phyloP scores from a whole-genome alignment of 2,329 filamentous ascomycete species.

The Calycina marina region DNA sequence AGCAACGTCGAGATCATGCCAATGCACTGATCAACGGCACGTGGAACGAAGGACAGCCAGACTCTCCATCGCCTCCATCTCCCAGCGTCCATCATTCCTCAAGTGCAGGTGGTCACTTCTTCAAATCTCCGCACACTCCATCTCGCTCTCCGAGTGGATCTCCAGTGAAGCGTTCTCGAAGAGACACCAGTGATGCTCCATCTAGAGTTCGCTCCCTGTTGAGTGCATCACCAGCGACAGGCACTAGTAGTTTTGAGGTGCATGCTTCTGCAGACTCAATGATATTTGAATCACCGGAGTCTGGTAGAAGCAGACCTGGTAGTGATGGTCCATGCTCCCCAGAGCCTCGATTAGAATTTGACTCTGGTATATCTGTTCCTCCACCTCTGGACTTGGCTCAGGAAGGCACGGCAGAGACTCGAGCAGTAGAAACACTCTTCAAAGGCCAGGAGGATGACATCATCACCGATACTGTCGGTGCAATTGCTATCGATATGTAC shows the following conservation, averaged over 20 bases:
- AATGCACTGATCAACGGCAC: conserved; percentile 40
- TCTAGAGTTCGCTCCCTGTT: conserved; percentile 18
- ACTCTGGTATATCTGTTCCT: conserved; percentile 3
- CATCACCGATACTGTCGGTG: conserved; percentile 88
- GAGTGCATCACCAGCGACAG: conserved; percentile 9
- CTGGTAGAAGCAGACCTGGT: conserved; percentile 6
- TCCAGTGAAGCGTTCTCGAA: conserved; percentile 18
- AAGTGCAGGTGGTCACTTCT: conserved; percentile 3
- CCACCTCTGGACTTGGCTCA: conserved; percentile 9
- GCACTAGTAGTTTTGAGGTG: conserved; percentile 7
- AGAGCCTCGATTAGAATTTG: conserved; percentile 1
- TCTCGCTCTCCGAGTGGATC: conserved; percentile 9
- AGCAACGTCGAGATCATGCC: conserved; percentile 31
- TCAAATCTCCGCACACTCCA: conserved; percentile 6
- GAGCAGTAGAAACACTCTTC: conserved; percentile 2
- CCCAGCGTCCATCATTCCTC: conserved; percentile 7
- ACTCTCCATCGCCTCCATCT: conserved; percentile 32
- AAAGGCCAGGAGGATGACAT: conserved; percentile 32
- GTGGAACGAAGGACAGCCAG: conserved; percentile 49
- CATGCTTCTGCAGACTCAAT: conserved; percentile 11
- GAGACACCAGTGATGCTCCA: conserved; percentile 13
- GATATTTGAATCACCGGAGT: conserved; percentile 1
- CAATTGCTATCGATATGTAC: conserved; percentile 75
- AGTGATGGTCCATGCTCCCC: conserved; percentile 19
- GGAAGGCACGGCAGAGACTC: conserved; percentile 13